Conservation (phyloP, 305 asterid species). For the Lippia alba region DNA sequence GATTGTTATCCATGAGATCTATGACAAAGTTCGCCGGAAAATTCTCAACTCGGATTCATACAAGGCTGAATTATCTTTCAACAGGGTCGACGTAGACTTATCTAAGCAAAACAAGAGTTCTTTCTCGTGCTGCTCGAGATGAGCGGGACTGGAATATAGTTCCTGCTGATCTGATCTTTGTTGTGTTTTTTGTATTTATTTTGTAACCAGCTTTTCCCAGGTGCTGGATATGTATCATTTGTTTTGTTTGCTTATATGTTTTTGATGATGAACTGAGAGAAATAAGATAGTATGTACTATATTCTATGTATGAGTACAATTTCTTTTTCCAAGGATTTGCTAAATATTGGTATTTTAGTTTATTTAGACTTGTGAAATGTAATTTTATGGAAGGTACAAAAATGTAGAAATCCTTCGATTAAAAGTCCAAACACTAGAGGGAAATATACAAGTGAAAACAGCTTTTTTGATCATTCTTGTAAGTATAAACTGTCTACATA, state of each 20-base stretch:
- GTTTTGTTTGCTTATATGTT: slow-evolving; percentile 14
- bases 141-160: slow-evolving; percentile 9
- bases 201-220: slow-evolving; percentile 27
- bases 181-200: neutral
- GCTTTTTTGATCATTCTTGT: no score
- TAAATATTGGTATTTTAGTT: no score
- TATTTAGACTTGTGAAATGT: no score
- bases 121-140: slow-evolving; percentile 60
- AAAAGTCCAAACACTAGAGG: no score
- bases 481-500: no score
- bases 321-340: no score
- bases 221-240: slow-evolving; percentile 29
- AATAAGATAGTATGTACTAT: neutral
- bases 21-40: slow-evolving; percentile 65
- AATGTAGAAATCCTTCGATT: no score
- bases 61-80: slow-evolving; percentile 62
- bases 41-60: slow-evolving; percentile 71
- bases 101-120: slow-evolving; percentile 50
- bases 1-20: slow-evolving; percentile 71
- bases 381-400: no score
- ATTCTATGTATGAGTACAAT: neutral
- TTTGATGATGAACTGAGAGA: slow-evolving; percentile 1
- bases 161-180: neutral
- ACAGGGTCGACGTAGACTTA: slow-evolving; percentile 55
- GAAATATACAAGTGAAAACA: no score